Conservation (phyloP, 1,284 basidiomycete species). For the Fomitopsis betulina region DNA sequence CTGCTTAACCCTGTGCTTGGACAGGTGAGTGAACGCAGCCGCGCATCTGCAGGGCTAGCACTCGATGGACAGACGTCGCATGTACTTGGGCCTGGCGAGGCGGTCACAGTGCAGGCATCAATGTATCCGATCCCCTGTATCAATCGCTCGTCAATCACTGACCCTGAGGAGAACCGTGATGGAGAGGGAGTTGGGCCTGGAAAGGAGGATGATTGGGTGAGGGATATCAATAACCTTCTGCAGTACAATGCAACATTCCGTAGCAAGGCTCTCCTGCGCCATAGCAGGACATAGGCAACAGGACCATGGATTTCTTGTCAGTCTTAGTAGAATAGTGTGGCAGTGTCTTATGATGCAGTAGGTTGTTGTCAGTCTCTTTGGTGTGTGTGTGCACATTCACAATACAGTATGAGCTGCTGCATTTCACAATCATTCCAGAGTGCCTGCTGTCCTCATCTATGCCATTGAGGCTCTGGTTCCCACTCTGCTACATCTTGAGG, state of each 20-base stretch:
- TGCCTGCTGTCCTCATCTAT: too few relatives aligned
- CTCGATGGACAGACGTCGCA: conserved; percentile 90
- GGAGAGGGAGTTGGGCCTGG: conserved; percentile 46
- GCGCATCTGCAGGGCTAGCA: conserved; percentile 85
- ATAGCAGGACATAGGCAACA: conserved; percentile 43
- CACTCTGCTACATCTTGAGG: too few relatives aligned
- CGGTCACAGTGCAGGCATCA: conserved; percentile 81
- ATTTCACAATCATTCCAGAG: too few relatives aligned
- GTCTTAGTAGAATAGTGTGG: too few relatives aligned
- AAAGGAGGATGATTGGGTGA: conserved; percentile 92
- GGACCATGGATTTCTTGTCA: too few relatives aligned
- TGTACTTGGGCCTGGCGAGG: conserved; percentile 78
- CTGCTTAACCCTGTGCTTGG: neutral
- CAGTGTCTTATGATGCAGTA: too few relatives aligned
- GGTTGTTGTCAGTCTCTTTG: too few relatives aligned
- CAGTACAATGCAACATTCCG: conserved; percentile 91
- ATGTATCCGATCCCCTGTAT: conserved; percentile 92
- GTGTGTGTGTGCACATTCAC: too few relatives aligned
- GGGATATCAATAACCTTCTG: conserved; percentile 91
- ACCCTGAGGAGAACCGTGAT: conserved; percentile 28
- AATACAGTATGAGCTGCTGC: too few relatives aligned
- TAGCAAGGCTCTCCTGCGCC: conserved; percentile 76
- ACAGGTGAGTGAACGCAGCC: conserved; percentile 82
- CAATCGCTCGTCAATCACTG: conserved; percentile 73
- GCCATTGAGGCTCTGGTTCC: too few relatives aligned